These are phyloP conservation scores for Aspergillus novofumigatus DNA, from an alignment of 2,329 filamentous ascomycete species.

Conservation along the genomic window DNA sequence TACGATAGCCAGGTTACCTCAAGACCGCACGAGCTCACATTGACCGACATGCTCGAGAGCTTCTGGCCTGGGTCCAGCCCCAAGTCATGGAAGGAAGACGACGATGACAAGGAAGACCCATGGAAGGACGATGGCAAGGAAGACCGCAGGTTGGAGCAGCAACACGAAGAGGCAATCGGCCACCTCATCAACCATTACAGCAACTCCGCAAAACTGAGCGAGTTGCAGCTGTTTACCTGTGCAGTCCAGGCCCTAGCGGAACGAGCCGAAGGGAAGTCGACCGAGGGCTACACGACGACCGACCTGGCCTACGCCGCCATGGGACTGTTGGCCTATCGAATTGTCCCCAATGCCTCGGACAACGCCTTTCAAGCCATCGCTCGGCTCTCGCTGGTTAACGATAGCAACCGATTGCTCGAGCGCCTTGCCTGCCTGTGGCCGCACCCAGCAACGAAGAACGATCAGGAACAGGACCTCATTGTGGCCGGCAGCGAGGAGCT, in stretches of 20 bases:
- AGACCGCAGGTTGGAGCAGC: not conserved
- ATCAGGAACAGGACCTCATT: not conserved
- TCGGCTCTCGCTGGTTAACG: conserved; percentile 28
- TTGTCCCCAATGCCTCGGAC: conserved; percentile 19
- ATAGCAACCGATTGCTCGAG: conserved; percentile 30
- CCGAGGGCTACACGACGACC: conserved; percentile 3
- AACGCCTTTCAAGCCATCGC: conserved; percentile 27
- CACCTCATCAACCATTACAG: conserved; percentile 15
- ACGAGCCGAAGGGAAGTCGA: not conserved
- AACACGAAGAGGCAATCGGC: not conserved
- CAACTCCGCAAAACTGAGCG: conserved; percentile 9
- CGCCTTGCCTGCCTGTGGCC: conserved; percentile 22
- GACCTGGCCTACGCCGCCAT: conserved; percentile 12
- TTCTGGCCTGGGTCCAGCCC: conserved; percentile 6
- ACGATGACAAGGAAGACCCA: not conserved
- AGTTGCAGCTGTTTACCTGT: conserved; percentile 14
- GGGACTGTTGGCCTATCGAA: conserved; percentile 20
- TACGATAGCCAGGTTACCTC: too few species aligned
- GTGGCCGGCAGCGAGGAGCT: conserved; percentile 7
- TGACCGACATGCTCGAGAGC: conserved; percentile 13
- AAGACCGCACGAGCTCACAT: not conserved
- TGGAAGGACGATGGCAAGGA: not conserved
- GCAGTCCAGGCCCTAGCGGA: conserved; percentile 11
- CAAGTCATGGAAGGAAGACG: not conserved
- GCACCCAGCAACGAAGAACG: not conserved